These are phyloP conservation scores for Chaetomium cochliodes DNA, from an alignment of 495 filamentous ascomycete species.

Conservation along the genomic window DNA sequence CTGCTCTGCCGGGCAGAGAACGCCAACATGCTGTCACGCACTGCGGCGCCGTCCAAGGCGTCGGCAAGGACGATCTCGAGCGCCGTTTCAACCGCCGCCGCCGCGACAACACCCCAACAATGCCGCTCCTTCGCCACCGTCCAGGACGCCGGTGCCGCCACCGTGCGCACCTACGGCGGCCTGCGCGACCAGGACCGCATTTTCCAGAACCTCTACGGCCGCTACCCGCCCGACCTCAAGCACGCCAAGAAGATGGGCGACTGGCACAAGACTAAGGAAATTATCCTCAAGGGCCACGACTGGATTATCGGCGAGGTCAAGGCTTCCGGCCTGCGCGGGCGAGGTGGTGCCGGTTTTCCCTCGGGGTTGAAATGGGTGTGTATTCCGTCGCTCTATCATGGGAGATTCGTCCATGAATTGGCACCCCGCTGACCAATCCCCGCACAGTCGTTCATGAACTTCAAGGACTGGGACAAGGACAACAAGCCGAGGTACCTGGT, in stretches of 20 bases:
- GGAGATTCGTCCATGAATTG: background rate
- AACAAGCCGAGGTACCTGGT: constrained; percentile 93
- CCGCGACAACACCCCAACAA: constrained; percentile 17
- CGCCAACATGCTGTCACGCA: constrained; percentile 50
- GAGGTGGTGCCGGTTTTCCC: constrained; percentile 96
- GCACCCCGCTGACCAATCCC: constrained; percentile 28
- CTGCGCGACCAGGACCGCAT: constrained; percentile 95
- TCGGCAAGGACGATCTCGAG: constrained; percentile 43
- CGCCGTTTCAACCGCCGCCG: constrained; percentile 29
- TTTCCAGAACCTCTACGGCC: constrained; percentile 96
- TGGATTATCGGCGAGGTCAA: constrained; percentile 99
- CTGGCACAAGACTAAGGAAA: constrained; percentile 99
- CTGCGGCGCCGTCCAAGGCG: constrained; percentile 46
- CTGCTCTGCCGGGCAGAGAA: constrained; percentile 48
- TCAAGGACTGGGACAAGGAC: constrained; percentile 99
- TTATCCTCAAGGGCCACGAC: constrained; percentile 91
- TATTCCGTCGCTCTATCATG: background rate
- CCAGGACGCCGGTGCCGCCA: constrained; percentile 71
- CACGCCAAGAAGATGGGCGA: constrained; percentile 97
- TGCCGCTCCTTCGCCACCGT: constrained; percentile 72
- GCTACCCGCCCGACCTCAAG: constrained; percentile 86
- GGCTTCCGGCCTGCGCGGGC: constrained; percentile 88
- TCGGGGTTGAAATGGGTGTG: constrained; percentile 98
- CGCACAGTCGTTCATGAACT: constrained; percentile 95
- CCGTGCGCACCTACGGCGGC: constrained; percentile 77